A percentile compares a stretch with the other conserved stretches of the same genome.
Conservation (phyloP, 495 filamentous ascomycete genomes). For the Zalerion maritima region DNA sequence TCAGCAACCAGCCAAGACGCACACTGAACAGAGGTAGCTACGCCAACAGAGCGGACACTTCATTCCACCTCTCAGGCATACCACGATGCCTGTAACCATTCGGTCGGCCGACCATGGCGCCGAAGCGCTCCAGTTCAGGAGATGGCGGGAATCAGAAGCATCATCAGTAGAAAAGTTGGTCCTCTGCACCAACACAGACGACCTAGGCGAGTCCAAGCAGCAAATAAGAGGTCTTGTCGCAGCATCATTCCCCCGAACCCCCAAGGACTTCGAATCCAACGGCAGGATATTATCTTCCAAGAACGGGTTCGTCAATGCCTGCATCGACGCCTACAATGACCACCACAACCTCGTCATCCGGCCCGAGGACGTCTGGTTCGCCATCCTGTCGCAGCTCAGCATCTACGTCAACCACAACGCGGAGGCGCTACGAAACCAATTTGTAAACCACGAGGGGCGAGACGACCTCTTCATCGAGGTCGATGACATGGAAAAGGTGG, state of each 20-base stretch:
- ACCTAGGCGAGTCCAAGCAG: no score
- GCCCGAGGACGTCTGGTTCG: constrained; percentile 48
- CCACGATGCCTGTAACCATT: no score
- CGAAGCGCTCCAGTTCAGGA: no score
- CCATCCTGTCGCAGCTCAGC: constrained; percentile 40
- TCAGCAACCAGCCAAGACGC: no score
- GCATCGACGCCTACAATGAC: constrained; percentile 35
- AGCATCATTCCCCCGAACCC: neutral
- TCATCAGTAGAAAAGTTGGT: no score
- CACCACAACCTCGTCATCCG: constrained; percentile 42
- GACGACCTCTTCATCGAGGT: constrained; percentile 25
- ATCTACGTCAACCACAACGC: constrained; percentile 35
- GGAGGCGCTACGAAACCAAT: constrained; percentile 25
- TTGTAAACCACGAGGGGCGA: constrained; percentile 30
- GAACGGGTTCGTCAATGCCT: constrained; percentile 38
- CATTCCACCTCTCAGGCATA: no score
- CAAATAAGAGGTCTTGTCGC: no score
- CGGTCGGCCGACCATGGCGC: no score
- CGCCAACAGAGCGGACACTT: no score
- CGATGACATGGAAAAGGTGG: constrained; percentile 16
- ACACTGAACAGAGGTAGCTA: no score
- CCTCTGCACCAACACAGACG: no score
- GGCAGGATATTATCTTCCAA: constrained; percentile 21
- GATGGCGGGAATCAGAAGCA: no score
- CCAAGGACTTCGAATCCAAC: constrained; percentile 6